Percentiles rank a stretch among this genome's conserved stretches.
Conservation (phyloP, 495 filamentous ascomycete species). For the Penicillium riverlandense region DNA sequence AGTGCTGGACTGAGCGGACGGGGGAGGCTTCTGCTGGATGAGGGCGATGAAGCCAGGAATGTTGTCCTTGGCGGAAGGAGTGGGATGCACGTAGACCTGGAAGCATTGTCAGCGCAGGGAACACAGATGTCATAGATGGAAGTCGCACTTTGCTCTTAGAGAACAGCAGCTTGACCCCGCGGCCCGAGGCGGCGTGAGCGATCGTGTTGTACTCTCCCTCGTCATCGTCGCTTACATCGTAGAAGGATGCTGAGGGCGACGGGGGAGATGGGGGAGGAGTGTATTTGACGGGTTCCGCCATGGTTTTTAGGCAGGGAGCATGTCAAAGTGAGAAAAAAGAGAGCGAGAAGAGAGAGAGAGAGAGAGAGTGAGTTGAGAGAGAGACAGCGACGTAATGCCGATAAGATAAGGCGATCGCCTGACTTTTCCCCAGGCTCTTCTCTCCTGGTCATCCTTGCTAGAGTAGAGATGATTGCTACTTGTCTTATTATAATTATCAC, state of each 20-base stretch:
- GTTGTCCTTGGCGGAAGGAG: slow-evolving; percentile 88
- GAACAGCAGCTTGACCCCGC: slow-evolving; percentile 90
- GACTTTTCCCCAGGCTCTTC: neutral
- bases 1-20: slow-evolving; percentile 39
- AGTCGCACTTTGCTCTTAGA: slow-evolving; percentile 84
- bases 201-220: slow-evolving; percentile 96
- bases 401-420: slow-evolving; percentile 8
- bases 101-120: neutral
- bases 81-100: slow-evolving; percentile 95
- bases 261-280: slow-evolving; percentile 44
- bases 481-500: too few species aligned
- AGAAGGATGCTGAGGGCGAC: slow-evolving; percentile 87
- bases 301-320: slow-evolving; percentile 2
- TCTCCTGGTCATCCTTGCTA: neutral
- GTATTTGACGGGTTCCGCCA: slow-evolving; percentile 29
- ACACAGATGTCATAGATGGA: neutral
- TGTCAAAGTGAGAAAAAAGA: too few species aligned
- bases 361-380: neutral
- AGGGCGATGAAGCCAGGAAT: slow-evolving; percentile 94
- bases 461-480: too few species aligned
- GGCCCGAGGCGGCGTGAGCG: slow-evolving; percentile 68
- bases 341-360: slow-evolving; percentile 2
- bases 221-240: slow-evolving; percentile 93
- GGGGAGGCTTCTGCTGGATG: slow-evolving; percentile 77
- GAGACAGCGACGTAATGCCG: slow-evolving; percentile 13